Percentiles rank a stretch among this genome's conserved stretches.
These are phyloP conservation scores for Sugiyamaella marilandica DNA, from an alignment of 805 yeast genomes.

Conservation along the genomic window DNA sequence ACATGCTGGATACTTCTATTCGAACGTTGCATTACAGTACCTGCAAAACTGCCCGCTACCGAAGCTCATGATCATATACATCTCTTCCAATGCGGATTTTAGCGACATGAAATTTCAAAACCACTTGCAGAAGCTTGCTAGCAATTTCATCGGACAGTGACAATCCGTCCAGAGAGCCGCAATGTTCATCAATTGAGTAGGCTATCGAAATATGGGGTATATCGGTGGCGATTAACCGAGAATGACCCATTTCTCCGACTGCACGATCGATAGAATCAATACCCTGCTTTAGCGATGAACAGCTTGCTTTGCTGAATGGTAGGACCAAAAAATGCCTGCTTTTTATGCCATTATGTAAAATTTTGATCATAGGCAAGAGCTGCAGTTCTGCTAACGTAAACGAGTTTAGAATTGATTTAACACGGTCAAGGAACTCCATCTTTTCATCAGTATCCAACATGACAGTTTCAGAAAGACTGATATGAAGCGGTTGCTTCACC, in stretches of 20 bases:
- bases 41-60: too few relatives aligned
- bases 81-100: constrained; percentile 19
- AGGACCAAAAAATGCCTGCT: constrained; percentile 5
- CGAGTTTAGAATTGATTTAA: background rate
- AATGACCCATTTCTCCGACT: background rate
- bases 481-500: constrained; percentile 24
- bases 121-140: background rate
- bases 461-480: constrained; percentile 26
- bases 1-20: too few relatives aligned
- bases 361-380: background rate
- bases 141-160: background rate
- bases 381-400: background rate
- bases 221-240: constrained; percentile 1
- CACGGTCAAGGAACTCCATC: constrained; percentile 8
- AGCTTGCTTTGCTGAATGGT: background rate
- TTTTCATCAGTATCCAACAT: constrained; percentile 20
- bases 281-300: background rate
- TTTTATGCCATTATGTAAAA: constrained; percentile 1
- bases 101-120: background rate
- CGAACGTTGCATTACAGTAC: too few relatives aligned
- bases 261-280: background rate
- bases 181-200: background rate
- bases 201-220: constrained; percentile 9
- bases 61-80: constrained; percentile 3
- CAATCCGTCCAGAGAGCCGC: background rate